phyloP scores from a whole-genome alignment of 345 rosid species.

The Luvunga scandens region DNA sequence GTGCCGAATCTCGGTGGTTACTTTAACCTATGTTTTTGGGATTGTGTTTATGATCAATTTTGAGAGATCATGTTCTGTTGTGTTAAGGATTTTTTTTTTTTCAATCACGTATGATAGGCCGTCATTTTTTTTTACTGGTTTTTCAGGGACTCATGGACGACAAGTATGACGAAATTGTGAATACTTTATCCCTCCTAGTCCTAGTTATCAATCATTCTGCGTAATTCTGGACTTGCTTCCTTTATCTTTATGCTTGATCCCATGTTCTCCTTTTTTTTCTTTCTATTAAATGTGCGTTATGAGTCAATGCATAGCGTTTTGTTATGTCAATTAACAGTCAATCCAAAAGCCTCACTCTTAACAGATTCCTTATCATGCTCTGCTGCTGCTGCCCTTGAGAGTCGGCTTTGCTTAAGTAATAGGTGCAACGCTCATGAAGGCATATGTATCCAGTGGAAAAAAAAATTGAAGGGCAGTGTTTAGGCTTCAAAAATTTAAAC shows the following conservation, averaged over 20 bases:
- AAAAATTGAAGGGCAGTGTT: background rate
- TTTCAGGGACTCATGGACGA: too few relatives aligned
- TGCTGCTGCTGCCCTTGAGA: background rate
- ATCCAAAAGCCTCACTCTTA: too few relatives aligned
- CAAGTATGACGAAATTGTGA: background rate
- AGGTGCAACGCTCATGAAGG: background rate
- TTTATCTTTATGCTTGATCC: background rate
- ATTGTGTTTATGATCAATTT: too few relatives aligned
- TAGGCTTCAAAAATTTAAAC: background rate
- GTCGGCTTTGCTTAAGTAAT: background rate
- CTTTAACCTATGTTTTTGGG: too few relatives aligned
- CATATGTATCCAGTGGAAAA: background rate
- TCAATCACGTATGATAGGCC: too few relatives aligned
- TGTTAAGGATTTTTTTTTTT: too few relatives aligned
- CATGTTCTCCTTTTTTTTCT: background rate
- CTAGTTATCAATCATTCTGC: background rate
- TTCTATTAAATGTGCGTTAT: background rate
- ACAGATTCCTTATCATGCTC: too few relatives aligned
- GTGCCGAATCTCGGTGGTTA: too few relatives aligned
- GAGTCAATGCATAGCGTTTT: background rate
- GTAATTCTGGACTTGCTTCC: background rate
- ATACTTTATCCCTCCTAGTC: background rate
- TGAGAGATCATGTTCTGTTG: too few relatives aligned
- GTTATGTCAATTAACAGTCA: too few relatives aligned
- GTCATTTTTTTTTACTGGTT: too few relatives aligned